Percentiles rank a stretch among this genome's conserved stretches.
Evolutionary conservation across 441 rosid genomes (phyloP).

Genomic region (Populus hybrid): DNA sequence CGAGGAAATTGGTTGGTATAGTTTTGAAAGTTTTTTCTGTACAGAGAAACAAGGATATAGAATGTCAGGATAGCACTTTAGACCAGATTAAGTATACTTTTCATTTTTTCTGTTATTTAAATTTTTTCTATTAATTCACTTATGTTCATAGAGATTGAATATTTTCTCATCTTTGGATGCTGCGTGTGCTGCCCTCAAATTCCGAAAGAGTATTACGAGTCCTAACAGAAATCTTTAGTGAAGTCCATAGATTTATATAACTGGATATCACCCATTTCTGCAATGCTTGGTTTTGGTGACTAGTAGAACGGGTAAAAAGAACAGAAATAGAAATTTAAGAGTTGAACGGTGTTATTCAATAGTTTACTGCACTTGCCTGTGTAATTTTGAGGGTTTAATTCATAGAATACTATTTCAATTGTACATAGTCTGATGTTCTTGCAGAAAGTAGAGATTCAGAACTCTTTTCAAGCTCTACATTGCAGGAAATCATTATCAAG

Average conservation of each 20-base stretch:
- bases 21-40: neutral
- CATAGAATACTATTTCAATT: no score
- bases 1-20: neutral
- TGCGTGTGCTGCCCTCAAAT: neutral
- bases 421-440: neutral
- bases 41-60: conserved; percentile 13
- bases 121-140: neutral
- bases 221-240: no score
- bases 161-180: neutral
- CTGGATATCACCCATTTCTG: neutral
- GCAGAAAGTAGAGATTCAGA: neutral
- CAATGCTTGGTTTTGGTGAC: neutral
- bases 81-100: conserved; percentile 16
- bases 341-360: neutral
- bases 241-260: neutral
- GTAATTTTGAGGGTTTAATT: neutral
- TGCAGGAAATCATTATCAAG: neutral
- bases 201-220: neutral
- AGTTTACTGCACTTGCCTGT: neutral
- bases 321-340: no score
- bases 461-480: neutral
- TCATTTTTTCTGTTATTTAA: neutral
- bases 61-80: conserved; percentile 3
- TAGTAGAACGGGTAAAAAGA: neutral
- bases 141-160: neutral